Conservation (phyloP, 805 yeast species). For the Suhomyces sp. region DNA sequence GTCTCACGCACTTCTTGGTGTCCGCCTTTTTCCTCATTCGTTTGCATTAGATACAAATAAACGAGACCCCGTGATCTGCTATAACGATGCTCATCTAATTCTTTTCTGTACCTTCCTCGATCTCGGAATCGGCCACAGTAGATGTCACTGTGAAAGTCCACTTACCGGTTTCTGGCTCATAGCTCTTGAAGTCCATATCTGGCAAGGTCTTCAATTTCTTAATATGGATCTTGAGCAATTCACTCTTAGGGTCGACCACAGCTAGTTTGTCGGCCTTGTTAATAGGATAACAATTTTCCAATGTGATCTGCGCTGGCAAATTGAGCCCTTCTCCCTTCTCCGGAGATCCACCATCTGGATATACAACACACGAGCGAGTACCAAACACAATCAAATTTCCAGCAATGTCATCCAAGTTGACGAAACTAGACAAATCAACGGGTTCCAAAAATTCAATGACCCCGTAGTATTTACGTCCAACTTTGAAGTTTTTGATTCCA, state of each 20-base stretch:
- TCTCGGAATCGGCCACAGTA: constrained; percentile 8
- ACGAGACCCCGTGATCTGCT: too few species aligned
- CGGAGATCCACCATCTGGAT: constrained; percentile 70
- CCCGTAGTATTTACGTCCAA: constrained; percentile 82
- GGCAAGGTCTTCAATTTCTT: constrained; percentile 60
- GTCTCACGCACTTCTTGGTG: too few species aligned
- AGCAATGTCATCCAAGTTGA: constrained; percentile 60
- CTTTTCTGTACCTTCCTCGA: too few species aligned
- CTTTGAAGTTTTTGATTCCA: constrained; percentile 58
- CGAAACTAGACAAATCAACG: constrained; percentile 74
- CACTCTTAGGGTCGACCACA: constrained; percentile 75
- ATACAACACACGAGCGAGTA: constrained; percentile 60
- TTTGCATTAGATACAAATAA: too few species aligned
- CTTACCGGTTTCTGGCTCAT: constrained; percentile 72
- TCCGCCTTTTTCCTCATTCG: too few species aligned
- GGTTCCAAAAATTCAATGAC: constrained; percentile 73
- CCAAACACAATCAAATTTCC: constrained; percentile 65
- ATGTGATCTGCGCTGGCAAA: constrained; percentile 66
- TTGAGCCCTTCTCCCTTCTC: constrained; percentile 79
- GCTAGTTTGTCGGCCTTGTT: constrained; percentile 68
- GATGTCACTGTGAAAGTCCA: constrained; percentile 62
- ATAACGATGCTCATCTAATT: too few species aligned
- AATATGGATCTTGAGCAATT: constrained; percentile 66
- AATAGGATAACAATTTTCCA: constrained; percentile 81
- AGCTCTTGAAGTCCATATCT: constrained; percentile 65